These are phyloP conservation scores for Bremia lactucae DNA, from an alignment of 352 stramenopile genomes.

Conservation along the genomic window DNA sequence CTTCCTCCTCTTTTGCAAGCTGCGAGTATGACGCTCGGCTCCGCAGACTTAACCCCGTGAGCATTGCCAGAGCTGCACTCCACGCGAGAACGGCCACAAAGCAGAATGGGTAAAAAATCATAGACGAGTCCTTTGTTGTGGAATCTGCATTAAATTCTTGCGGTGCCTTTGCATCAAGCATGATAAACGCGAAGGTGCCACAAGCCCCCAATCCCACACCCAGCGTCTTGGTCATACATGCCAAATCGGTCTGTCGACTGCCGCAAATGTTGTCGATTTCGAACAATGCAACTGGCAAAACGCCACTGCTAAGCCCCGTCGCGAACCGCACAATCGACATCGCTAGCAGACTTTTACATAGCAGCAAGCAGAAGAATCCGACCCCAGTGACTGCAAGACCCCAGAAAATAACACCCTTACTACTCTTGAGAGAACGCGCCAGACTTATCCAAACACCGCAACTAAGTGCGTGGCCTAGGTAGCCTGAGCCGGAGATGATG, in stretches of 20 bases:
- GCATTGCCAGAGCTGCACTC: slow-evolving; percentile 55
- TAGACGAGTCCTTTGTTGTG: slow-evolving; percentile 28
- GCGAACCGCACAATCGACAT: slow-evolving; percentile 71
- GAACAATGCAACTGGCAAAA: slow-evolving; percentile 60
- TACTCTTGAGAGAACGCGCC: slow-evolving; percentile 57
- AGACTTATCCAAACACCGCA: slow-evolving; percentile 77
- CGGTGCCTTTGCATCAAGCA: slow-evolving; percentile 36
- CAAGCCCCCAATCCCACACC: slow-evolving; percentile 44
- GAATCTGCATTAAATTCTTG: slow-evolving; percentile 19
- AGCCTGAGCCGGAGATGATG: slow-evolving; percentile 51
- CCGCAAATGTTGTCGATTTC: slow-evolving; percentile 80
- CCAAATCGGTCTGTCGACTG: slow-evolving; percentile 57
- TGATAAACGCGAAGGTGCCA: slow-evolving; percentile 41
- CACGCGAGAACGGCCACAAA: slow-evolving; percentile 65
- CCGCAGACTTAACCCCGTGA: slow-evolving; percentile 50
- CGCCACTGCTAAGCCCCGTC: slow-evolving; percentile 63
- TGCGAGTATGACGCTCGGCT: slow-evolving; percentile 58
- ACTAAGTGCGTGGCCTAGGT: slow-evolving; percentile 57
- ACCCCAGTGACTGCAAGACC: slow-evolving; percentile 53
- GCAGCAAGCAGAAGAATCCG: slow-evolving; percentile 59
- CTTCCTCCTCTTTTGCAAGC: slow-evolving; percentile 51
- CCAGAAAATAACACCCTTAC: slow-evolving; percentile 76
- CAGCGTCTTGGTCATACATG: slow-evolving; percentile 53
- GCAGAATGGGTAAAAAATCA: slow-evolving; percentile 72
- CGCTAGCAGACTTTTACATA: slow-evolving; percentile 67